A percentile compares a stretch with the other conserved stretches of the same genome.
These are phyloP conservation scores for Cicer cuneatum DNA, from an alignment of 306 rosid species.

Conservation along the genomic window DNA sequence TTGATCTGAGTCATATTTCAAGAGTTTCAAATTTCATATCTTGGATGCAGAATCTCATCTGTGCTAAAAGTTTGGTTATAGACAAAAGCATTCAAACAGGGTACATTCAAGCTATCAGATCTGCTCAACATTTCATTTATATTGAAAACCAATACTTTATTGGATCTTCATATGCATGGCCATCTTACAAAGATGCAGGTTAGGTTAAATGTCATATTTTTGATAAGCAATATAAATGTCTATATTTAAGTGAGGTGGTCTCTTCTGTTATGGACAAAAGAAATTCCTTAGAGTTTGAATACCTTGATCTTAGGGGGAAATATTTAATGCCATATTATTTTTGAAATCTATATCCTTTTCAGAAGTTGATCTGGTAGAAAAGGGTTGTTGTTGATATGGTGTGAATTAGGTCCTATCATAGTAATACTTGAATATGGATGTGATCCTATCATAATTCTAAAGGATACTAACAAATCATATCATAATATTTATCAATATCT, in stretches of 20 bases:
- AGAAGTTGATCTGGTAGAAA: conserved; percentile 28
- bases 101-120: conserved; percentile 94
- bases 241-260: conserved; percentile 31
- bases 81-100: conserved; percentile 94
- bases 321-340: not conserved
- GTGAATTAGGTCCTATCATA: conserved; percentile 30
- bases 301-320: conserved; percentile 19
- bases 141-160: conserved; percentile 94
- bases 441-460: too few relatives aligned
- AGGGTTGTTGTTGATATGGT: conserved; percentile 19
- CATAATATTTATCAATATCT: too few relatives aligned
- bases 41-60: conserved; percentile 78
- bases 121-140: conserved; percentile 92
- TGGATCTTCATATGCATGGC: conserved; percentile 97
- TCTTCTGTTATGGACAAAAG: conserved; percentile 27
- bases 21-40: conserved; percentile 39
- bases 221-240: conserved; percentile 14
- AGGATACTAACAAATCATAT: too few relatives aligned
- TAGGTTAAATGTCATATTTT: conserved; percentile 39
- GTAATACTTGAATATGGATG: too few relatives aligned
- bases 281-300: conserved; percentile 29
- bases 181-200: conserved; percentile 84
- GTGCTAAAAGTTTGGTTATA: conserved; percentile 70
- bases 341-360: conserved; percentile 20
- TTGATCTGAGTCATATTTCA: conserved; percentile 22